Evolutionary conservation across 2,329 filamentous ascomycete species (phyloP).

Genomic region (Fusarium sp.): DNA sequence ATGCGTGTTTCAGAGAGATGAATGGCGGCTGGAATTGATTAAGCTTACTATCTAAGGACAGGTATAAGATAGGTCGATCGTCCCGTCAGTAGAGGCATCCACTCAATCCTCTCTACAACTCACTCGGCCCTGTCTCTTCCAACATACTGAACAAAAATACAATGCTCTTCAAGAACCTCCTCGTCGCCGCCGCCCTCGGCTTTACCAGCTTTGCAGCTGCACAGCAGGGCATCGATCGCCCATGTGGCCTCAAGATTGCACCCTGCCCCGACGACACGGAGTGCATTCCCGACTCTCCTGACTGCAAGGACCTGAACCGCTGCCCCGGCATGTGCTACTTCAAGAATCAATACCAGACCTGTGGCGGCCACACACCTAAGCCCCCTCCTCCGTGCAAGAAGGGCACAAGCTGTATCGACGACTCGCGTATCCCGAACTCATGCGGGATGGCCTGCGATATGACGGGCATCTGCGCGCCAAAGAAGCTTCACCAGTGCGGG

Average conservation of each 20-base stretch:
- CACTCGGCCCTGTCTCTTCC: neutral
- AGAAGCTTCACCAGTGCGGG: slow-evolving; percentile 30
- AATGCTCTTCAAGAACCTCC: slow-evolving; percentile 42
- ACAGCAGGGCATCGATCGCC: slow-evolving; percentile 11
- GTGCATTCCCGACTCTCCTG: slow-evolving; percentile 39
- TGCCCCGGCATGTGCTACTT: slow-evolving; percentile 47
- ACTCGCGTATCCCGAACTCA: slow-evolving; percentile 44
- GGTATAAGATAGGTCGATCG: neutral
- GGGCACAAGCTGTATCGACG: slow-evolving; percentile 46
- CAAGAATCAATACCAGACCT: slow-evolving; percentile 47
- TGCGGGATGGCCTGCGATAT: slow-evolving; percentile 50
- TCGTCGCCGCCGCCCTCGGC: slow-evolving; percentile 31
- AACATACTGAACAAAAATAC: neutral
- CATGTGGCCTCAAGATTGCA: slow-evolving; percentile 47
- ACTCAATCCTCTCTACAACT: neutral
- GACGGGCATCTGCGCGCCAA: slow-evolving; percentile 47
- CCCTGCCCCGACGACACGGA: slow-evolving; percentile 41
- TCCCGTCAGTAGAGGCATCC: neutral
- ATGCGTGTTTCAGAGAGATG: neutral
- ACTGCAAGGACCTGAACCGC: slow-evolving; percentile 43
- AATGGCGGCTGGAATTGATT: neutral
- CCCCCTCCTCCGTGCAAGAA: slow-evolving; percentile 43
- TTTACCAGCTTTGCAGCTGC: slow-evolving; percentile 17
- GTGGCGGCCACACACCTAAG: slow-evolving; percentile 46
- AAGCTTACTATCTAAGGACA: neutral